Evolutionary conservation across 2,329 filamentous ascomycete species (phyloP), one percentile per base, ranked within the genome.

Genomic region (Hypoxylon rubiginosum): DNA sequence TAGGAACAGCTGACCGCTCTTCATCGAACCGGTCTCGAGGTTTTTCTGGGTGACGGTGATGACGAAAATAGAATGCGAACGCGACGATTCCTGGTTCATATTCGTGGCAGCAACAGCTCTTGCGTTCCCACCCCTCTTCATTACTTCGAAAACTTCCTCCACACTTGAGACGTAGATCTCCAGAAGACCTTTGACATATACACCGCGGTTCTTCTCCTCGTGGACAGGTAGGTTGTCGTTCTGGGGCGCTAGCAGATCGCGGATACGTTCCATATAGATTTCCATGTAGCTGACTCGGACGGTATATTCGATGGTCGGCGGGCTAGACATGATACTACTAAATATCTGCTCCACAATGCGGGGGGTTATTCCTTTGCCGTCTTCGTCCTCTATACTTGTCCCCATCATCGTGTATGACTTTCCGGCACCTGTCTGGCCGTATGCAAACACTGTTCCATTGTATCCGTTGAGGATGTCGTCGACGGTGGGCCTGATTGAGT

Each of bases 381-480:
- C 87, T 2, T 92, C 90, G 80, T 97, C 93, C 76, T 97, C 93
- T 82, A 99, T 97, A 80, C 95, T 94, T 54, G 92, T 92, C 66
- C 92, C 93, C 93, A 97, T 97, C 96, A 99, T 99, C 57, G 96
- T 98, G 79, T 97, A 98, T 21, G 96, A 98, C 85, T 99, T 99
- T 85, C 96, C 96, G 11, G 95, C 94, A 80, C 96, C 96, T 0
- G 96, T 99, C 85, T 98, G 96, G 71, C 96, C 96, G 79, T 99
- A 99, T 69, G 96, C 96, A 76, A 99, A 98, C 73, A 99, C 95
- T 13, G 95, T 98, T 78, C 95, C 96, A 83, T 99, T 99, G 88
- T 99, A 99, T 71, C 96, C 96, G 82, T 98, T 97, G 71, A 99
- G 87, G 73, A 99, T 97, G 79, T 98, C 96, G 83, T 98, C 95